Percentiles rank a stretch among this genome's conserved stretches.
phyloP scores from a whole-genome alignment of 495 filamentous ascomycete species.

The Massariosphaeria phaeospora region DNA sequence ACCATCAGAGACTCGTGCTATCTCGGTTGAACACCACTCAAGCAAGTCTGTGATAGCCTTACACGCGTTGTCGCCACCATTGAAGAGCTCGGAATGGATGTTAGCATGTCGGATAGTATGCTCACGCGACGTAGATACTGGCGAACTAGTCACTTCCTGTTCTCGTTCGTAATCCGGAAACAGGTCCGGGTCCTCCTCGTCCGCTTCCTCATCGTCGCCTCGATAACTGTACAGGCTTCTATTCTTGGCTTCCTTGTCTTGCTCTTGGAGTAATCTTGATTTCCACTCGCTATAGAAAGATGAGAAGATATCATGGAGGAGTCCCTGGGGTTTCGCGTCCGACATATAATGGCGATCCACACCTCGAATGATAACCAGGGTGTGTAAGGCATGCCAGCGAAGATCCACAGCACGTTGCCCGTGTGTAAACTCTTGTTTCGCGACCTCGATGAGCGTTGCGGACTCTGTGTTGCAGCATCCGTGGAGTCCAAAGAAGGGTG shows the following conservation, averaged over 20 bases:
- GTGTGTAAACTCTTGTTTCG: constrained; percentile 8
- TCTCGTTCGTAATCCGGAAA: constrained; percentile 71
- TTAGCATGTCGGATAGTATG: constrained; percentile 50
- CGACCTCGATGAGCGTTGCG: background rate
- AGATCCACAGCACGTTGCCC: constrained; percentile 13
- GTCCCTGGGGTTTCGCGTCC: background rate
- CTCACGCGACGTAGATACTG: constrained; percentile 41
- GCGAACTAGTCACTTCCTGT: constrained; percentile 15
- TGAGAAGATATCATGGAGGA: constrained; percentile 47
- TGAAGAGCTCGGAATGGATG: constrained; percentile 52
- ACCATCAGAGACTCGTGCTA: constrained; percentile 10
- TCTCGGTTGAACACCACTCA: constrained; percentile 19
- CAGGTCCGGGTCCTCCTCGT: constrained; percentile 68
- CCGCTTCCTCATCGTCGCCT: constrained; percentile 70
- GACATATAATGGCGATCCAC: constrained; percentile 6
- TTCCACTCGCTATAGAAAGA: constrained; percentile 77
- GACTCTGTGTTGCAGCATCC: background rate
- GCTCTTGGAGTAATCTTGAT: constrained; percentile 63
- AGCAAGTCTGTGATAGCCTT: constrained; percentile 18
- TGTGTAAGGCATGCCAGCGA: constrained; percentile 28
- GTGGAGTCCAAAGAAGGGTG: constrained; percentile 23
- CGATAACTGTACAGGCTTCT: constrained; percentile 74
- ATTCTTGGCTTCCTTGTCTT: constrained; percentile 63
- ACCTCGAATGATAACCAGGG: constrained; percentile 1
- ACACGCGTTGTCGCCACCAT: constrained; percentile 11